These are phyloP conservation scores for Batkoa obscura DNA, from an alignment of 371 early-diverging fungal genomes.

Conservation along the genomic window DNA sequence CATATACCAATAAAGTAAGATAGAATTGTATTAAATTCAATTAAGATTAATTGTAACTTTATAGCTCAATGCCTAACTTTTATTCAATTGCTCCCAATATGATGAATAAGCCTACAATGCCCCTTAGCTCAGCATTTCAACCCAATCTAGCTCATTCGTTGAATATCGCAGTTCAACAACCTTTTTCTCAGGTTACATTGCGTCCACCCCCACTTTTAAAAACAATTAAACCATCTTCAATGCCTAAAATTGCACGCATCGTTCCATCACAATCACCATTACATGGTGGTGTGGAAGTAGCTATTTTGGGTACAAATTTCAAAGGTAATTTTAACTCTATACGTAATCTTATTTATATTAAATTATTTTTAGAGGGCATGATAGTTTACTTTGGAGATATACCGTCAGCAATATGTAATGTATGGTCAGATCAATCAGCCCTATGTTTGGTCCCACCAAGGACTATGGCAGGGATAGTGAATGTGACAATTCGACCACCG, in stretches of 20 bases:
- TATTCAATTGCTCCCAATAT: too few species aligned
- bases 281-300: constrained; percentile 67
- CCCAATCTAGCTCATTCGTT: too few species aligned
- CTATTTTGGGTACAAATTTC: constrained; percentile 61
- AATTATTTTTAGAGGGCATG: constrained; percentile 19
- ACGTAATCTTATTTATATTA: neutral
- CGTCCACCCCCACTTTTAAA: too few species aligned
- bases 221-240: too few species aligned
- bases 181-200: too few species aligned
- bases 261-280: constrained; percentile 62
- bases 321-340: constrained; percentile 10
- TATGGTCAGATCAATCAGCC: constrained; percentile 54
- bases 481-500: constrained; percentile 22
- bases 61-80: too few species aligned
- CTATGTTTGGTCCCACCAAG: constrained; percentile 69
- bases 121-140: too few species aligned
- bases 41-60: too few species aligned
- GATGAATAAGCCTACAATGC: too few species aligned
- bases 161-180: too few species aligned
- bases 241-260: constrained; percentile 28
- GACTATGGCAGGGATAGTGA: constrained; percentile 49
- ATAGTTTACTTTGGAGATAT: constrained; percentile 35
- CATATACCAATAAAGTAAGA: too few species aligned
- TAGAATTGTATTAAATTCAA: too few species aligned
- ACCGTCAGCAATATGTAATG: constrained; percentile 32